These are phyloP conservation scores for Fusarium sp. DNA, from an alignment of 2,329 filamentous ascomycete species.

Conservation along the genomic window DNA sequence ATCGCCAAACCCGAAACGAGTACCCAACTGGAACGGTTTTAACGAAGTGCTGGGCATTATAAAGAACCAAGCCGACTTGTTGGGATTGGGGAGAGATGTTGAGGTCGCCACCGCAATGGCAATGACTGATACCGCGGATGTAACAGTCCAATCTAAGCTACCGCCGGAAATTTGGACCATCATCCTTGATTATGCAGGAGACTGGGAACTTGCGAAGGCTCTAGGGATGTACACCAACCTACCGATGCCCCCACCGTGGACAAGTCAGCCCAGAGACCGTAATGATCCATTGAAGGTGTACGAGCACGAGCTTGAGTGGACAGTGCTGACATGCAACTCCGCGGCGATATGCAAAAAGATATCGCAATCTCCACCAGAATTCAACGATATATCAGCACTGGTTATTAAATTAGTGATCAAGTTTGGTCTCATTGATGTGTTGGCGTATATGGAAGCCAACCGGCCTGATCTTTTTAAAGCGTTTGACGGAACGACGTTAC, in stretches of 20 bases:
- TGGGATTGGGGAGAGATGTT: conserved; percentile 76
- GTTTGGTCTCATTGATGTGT: conserved; percentile 81
- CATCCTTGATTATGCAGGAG: conserved; percentile 81
- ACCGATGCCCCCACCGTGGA: conserved; percentile 76
- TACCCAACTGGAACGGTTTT: conserved; percentile 70
- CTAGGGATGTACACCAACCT: conserved; percentile 83
- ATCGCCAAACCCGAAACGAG: conserved; percentile 57
- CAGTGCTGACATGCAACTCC: conserved; percentile 77
- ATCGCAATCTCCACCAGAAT: conserved; percentile 72
- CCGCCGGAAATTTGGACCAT: conserved; percentile 91
- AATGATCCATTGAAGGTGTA: conserved; percentile 74
- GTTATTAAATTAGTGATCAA: conserved; percentile 91
- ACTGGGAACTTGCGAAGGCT: conserved; percentile 89
- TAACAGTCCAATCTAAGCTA: conserved; percentile 57
- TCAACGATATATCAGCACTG: conserved; percentile 76
- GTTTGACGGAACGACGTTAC: conserved; percentile 84
- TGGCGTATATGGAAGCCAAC: conserved; percentile 71
- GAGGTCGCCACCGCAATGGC: conserved; percentile 59
- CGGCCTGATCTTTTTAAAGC: conserved; percentile 80
- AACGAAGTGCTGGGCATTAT: conserved; percentile 77
- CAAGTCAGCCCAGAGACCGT: conserved; percentile 62
- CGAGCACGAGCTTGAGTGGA: conserved; percentile 84
- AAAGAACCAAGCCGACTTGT: conserved; percentile 78
- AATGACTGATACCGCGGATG: conserved; percentile 45
- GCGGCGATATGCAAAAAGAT: conserved; percentile 78